Evolutionary conservation across 192 early-diverging fungal species (phyloP).

Genomic region (Entophlyctis luteolus): DNA sequence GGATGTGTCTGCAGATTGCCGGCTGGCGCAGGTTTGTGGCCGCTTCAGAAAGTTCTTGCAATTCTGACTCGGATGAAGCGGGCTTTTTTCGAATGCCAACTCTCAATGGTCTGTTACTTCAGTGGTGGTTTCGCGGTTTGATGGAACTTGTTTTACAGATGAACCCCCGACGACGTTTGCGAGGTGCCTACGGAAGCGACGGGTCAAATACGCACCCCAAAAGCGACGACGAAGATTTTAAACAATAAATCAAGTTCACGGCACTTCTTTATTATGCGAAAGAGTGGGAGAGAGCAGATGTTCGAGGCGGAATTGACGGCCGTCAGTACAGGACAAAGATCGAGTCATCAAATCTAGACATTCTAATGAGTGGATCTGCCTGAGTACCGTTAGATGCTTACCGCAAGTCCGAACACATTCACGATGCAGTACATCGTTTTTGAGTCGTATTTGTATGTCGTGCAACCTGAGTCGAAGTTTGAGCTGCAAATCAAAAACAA

Average conservation of each 20-base stretch:
- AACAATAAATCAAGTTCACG: too few relatives aligned
- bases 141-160: slow-evolving; percentile 5
- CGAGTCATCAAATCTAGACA: too few relatives aligned
- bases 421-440: slow-evolving; percentile 78
- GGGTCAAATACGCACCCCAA: not conserved
- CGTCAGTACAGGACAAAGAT: too few relatives aligned
- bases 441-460: slow-evolving; percentile 72
- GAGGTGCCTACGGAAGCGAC: slow-evolving; percentile 26
- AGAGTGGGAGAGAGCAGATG: too few relatives aligned
- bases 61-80: not conserved
- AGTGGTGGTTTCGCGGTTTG: not conserved
- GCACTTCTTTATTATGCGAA: too few relatives aligned
- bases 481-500: not conserved
- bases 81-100: slow-evolving; percentile 37
- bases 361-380: too few relatives aligned
- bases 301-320: too few relatives aligned
- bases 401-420: slow-evolving; percentile 69
- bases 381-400: too few relatives aligned
- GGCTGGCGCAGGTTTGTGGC: slow-evolving; percentile 19
- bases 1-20: slow-evolving; percentile 30
- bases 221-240: slow-evolving; percentile 3
- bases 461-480: slow-evolving; percentile 45
- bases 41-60: not conserved
- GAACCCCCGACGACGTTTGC: slow-evolving; percentile 28
- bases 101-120: slow-evolving; percentile 18